Evolutionary conservation across 2,329 filamentous ascomycete genomes (phyloP).

Genomic region (Paramyrothecium sp.): DNA sequence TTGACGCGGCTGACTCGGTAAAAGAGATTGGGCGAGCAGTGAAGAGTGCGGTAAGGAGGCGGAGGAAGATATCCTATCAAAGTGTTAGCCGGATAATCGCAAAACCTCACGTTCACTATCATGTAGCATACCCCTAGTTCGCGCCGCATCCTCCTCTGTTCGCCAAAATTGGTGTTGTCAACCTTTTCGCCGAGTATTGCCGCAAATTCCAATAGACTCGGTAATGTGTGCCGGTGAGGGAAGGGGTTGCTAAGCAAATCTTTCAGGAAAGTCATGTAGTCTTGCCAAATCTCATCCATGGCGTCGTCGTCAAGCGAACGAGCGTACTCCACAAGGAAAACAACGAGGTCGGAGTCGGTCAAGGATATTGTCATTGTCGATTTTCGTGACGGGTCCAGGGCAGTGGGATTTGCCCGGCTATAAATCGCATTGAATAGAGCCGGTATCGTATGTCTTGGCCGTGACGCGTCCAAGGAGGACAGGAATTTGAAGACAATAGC

Average conservation of each 20-base stretch:
- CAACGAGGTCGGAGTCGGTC: constrained; percentile 78
- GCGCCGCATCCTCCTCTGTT: constrained; percentile 86
- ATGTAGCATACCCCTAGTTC: constrained; percentile 72
- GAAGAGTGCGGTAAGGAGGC: constrained; percentile 89
- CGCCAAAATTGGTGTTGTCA: constrained; percentile 95
- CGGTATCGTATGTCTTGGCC: constrained; percentile 87
- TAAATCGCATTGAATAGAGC: constrained; percentile 96
- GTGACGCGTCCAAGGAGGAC: constrained; percentile 85
- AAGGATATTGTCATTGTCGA: constrained; percentile 87
- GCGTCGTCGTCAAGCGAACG: constrained; percentile 91
- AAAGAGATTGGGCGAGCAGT: constrained; percentile 81
- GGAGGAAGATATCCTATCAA: constrained; percentile 87
- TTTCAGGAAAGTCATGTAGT: constrained; percentile 86
- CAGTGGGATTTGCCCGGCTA: constrained; percentile 82
- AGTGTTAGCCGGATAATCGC: not conserved
- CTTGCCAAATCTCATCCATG: constrained; percentile 96
- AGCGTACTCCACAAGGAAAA: constrained; percentile 89
- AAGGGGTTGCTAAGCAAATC: constrained; percentile 93
- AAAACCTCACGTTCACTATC: too few species aligned
- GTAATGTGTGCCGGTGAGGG: constrained; percentile 87
- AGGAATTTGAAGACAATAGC: constrained; percentile 79
- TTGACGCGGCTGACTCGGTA: constrained; percentile 47
- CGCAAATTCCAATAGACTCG: constrained; percentile 83
- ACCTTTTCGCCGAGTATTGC: constrained; percentile 91
- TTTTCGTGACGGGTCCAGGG: constrained; percentile 74